These are phyloP conservation scores for Sechiopsis laciniata DNA, from an alignment of 306 rosid species.

Conservation along the genomic window DNA sequence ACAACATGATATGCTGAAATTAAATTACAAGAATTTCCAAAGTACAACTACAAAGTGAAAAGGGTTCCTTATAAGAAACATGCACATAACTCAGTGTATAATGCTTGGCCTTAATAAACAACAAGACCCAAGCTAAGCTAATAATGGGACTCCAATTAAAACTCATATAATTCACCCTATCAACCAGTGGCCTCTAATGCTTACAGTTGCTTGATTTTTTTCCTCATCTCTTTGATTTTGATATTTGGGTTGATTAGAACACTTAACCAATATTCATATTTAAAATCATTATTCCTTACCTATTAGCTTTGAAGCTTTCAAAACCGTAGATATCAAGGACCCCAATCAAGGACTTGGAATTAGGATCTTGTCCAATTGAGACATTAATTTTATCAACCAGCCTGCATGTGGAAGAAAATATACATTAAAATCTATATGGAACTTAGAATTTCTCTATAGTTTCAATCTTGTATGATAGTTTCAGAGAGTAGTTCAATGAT, in stretches of 20 bases:
- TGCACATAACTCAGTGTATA: slow-evolving; percentile 13
- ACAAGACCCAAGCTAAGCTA: neutral
- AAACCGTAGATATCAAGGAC: slow-evolving; percentile 98
- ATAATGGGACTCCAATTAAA: neutral
- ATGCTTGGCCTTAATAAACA: neutral
- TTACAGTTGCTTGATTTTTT: neutral
- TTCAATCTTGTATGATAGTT: slow-evolving; percentile 12
- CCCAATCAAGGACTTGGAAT: slow-evolving; percentile 78
- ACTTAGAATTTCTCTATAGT: slow-evolving; percentile 3
- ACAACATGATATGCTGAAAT: slow-evolving; percentile 46
- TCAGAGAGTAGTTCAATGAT: slow-evolving; percentile 10
- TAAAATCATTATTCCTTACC: slow-evolving; percentile 47
- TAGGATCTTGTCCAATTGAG: slow-evolving; percentile 91
- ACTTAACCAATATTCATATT: slow-evolving; percentile 5
- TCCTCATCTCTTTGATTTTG: too few relatives aligned
- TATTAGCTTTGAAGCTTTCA: slow-evolving; percentile 92
- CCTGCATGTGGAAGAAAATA: slow-evolving; percentile 47
- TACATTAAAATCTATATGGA: slow-evolving; percentile 6
- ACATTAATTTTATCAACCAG: slow-evolving; percentile 89
- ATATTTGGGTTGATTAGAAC: neutral
- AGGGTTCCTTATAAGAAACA: slow-evolving; percentile 9
- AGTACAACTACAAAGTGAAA: slow-evolving; percentile 20
- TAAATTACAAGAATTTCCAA: slow-evolving; percentile 44
- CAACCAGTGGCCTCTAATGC: slow-evolving; percentile 12
- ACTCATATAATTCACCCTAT: neutral